Evolutionary conservation across 1,284 basidiomycete genomes (phyloP).

Genomic region (Mycosarcoma mackinlayi): DNA sequence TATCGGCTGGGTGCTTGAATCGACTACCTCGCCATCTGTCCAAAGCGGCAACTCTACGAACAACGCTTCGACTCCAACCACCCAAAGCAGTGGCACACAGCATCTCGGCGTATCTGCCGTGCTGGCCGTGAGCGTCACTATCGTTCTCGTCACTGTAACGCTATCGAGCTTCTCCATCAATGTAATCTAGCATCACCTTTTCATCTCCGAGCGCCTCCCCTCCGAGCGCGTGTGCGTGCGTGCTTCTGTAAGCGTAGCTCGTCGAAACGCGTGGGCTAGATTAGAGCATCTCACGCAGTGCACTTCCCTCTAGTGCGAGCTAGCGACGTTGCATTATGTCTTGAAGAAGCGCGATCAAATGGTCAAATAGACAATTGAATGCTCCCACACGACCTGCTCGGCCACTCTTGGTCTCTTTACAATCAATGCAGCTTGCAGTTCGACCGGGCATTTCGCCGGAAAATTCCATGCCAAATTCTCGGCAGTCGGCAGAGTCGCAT

Average conservation of each 20-base stretch:
- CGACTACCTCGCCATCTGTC: slow-evolving; percentile 43
- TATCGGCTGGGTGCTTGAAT: slow-evolving; percentile 77
- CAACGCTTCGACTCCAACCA: background rate
- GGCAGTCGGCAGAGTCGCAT: slow-evolving; percentile 11
- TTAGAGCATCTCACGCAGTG: no score
- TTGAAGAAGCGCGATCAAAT: no score
- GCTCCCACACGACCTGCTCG: background rate
- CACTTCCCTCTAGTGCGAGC: no score
- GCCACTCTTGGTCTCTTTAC: background rate
- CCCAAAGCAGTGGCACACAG: background rate
- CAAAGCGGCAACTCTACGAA: slow-evolving; percentile 9
- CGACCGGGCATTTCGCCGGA: background rate
- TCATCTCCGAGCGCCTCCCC: no score
- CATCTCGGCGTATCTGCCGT: background rate
- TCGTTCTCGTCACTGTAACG: background rate
- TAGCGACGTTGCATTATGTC: no score
- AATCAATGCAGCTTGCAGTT: no score
- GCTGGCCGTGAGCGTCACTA: background rate
- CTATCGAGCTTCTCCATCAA: background rate
- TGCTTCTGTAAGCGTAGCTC: no score
- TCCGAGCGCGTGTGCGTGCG: no score
- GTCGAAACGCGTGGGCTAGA: no score
- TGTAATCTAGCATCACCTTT: slow-evolving; percentile 4
- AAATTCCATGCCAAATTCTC: slow-evolving; percentile 9
- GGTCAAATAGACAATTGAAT: no score